Percentiles rank a stretch among this genome's conserved stretches.
Evolutionary conservation across 2,329 filamentous ascomycete genomes (phyloP).

Genomic region (Cercospora beticola): DNA sequence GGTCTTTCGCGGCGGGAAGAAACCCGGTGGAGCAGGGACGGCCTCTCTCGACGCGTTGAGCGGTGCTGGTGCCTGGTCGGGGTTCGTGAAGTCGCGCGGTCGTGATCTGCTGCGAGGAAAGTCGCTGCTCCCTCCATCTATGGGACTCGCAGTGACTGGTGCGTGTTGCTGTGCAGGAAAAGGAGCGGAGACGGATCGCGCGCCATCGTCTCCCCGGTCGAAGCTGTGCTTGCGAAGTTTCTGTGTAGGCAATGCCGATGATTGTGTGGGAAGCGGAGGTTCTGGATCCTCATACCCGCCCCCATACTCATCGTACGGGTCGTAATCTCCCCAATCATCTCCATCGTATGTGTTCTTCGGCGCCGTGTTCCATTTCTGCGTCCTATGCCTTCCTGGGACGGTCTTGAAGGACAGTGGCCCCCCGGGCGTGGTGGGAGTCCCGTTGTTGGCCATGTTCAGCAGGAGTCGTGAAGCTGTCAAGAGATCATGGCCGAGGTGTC

Average conservation of each 20-base stretch:
- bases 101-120: slow-evolving; percentile 22
- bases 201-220: slow-evolving; percentile 53
- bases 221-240: slow-evolving; percentile 48
- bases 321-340: slow-evolving; percentile 81
- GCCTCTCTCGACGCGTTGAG: slow-evolving; percentile 39
- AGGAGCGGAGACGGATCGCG: slow-evolving; percentile 20
- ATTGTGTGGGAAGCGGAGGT: slow-evolving; percentile 31
- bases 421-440: slow-evolving; percentile 16
- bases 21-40: slow-evolving; percentile 39
- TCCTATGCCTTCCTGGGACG: slow-evolving; percentile 86
- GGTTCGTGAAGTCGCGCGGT: slow-evolving; percentile 52
- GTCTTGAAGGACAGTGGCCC: slow-evolving; percentile 65
- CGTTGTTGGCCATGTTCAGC: slow-evolving; percentile 25
- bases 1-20: slow-evolving; percentile 62
- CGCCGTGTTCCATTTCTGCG: slow-evolving; percentile 92
- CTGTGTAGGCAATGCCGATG: slow-evolving; percentile 16
- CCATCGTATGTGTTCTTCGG: slow-evolving; percentile 85
- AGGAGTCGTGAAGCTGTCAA: background rate
- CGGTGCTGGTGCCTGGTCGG: slow-evolving; percentile 51
- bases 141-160: slow-evolving; percentile 14
- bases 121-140: slow-evolving; percentile 18
- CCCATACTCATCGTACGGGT: slow-evolving; percentile 58
- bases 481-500: slow-evolving; percentile 1
- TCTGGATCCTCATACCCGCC: slow-evolving; percentile 48
- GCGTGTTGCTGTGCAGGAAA: slow-evolving; percentile 22